Base-by-base conservation (phyloP, 2,329 filamentous ascomycete species). In the Ophiostoma australiae region DNA sequence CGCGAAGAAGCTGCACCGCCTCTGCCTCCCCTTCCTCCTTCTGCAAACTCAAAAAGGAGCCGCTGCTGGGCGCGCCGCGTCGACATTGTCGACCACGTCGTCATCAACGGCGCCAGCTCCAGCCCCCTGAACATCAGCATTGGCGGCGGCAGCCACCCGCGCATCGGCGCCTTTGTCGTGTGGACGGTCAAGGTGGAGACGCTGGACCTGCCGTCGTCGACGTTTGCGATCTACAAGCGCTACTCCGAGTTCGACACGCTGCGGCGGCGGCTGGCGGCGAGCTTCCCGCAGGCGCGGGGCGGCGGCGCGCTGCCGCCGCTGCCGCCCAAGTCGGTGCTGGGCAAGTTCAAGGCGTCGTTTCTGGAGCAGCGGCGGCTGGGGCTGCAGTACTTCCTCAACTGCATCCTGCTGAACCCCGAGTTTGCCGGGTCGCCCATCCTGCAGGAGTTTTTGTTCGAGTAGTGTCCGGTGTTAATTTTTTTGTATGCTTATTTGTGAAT, bases 171-270 rank as follows among this genome's bases (percentile, higher is more conserved):
- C 1, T 99, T 98, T 81, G 92, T 97, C 1, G 93, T 97, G 8
- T 99, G 92, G 92, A 95, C 93, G 78, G 93, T 95, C 76, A 88
- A 86, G 67, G 92, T 99, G 65, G 89, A 95, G 79, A 97, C 93
- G 3, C 82, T 98, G 69, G 93, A 94, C 78, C 23, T 55, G 20
- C 66, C n/a, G 52, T 63, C 52, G 8, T n/a, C 67, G 20, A 52
- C 65, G 67, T 88, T 90, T 81, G 84, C 85, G 73, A 87, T 90
- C 74, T 82, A 87, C 72, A 90, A 90, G 78, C 86, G 94, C 78
- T 98, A 97, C 80, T 97, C 94, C 0, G 94, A 98, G 79, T 98
- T 98, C 77, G 93, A 96, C 78, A 88, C 91, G 71, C 86, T 99
- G 73, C 87, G 93, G 70, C 81, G 85, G 68, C 88, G 89, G 74